phyloP scores from a whole-genome alignment of 1,284 basidiomycete species.

The Exsudoporus floridanus region DNA sequence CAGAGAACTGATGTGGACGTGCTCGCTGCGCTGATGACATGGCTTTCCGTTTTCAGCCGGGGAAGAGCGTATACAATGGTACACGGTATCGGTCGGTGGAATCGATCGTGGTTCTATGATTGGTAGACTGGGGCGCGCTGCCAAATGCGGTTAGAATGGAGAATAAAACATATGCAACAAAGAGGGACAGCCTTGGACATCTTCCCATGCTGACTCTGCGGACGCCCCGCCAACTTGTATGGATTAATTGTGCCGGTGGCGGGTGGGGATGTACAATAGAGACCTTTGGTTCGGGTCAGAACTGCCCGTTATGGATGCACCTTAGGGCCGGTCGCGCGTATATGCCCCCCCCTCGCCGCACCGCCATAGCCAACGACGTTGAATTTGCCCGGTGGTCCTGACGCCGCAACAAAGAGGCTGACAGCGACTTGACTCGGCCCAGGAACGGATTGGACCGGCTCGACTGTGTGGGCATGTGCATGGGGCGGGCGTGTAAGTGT shows the following conservation, averaged over 20 bases:
- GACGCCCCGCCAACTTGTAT: neutral
- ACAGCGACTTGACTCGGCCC: constrained; percentile 1
- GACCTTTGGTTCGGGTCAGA: constrained; percentile 13
- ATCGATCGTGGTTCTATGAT: constrained; percentile 58
- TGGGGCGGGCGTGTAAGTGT: constrained; percentile 13
- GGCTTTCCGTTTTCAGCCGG: constrained; percentile 47
- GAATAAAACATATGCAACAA: constrained; percentile 16
- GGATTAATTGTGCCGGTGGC: constrained; percentile 34
- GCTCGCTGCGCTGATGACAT: neutral
- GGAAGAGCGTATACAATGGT: constrained; percentile 86
- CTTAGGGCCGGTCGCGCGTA: constrained; percentile 27
- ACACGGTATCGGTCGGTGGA: constrained; percentile 73
- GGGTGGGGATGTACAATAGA: constrained; percentile 36
- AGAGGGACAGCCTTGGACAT: constrained; percentile 17
- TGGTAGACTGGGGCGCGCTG: constrained; percentile 24
- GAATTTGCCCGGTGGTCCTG: constrained; percentile 13
- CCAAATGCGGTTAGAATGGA: constrained; percentile 13
- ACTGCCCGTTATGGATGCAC: neutral
- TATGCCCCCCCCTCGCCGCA: constrained; percentile 2
- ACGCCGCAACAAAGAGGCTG: constrained; percentile 16
- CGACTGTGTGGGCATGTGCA: constrained; percentile 1
- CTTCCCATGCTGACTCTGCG: constrained; percentile 6
- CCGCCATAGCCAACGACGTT: constrained; percentile 16
- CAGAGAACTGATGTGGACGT: constrained; percentile 28
- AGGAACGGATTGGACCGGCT: constrained; percentile 10